phyloP scores from a whole-genome alignment of 805 yeast species.

The Candida takata region DNA sequence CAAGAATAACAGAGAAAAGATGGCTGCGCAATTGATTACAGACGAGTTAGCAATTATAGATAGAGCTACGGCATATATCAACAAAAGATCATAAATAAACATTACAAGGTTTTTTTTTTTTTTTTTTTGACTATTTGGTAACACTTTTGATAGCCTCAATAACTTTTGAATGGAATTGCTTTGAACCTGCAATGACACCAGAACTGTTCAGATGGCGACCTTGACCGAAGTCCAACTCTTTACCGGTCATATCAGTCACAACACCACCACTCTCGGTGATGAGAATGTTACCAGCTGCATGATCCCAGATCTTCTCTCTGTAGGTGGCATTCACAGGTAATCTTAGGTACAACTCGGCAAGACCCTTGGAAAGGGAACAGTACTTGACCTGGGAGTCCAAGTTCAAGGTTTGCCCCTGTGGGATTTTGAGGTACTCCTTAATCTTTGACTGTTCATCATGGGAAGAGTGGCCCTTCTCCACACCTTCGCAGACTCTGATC shows the following conservation, averaged over 20 bases:
- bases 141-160: slow-evolving; percentile 23
- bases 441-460: slow-evolving; percentile 79
- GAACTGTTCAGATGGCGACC: slow-evolving; percentile 77
- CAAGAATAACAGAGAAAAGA: slow-evolving; percentile 10
- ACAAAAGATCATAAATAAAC: slow-evolving; percentile 6
- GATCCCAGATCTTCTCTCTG: slow-evolving; percentile 97
- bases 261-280: slow-evolving; percentile 87
- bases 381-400: slow-evolving; percentile 96
- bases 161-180: slow-evolving; percentile 25
- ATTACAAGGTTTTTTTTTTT: background rate
- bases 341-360: slow-evolving; percentile 87
- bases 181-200: slow-evolving; percentile 84
- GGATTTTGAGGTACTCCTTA: slow-evolving; percentile 56
- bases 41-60: slow-evolving; percentile 15
- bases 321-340: slow-evolving; percentile 72
- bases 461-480: slow-evolving; percentile 91
- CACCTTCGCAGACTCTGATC: slow-evolving; percentile 82
- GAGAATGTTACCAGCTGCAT: slow-evolving; percentile 89
- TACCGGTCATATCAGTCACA: slow-evolving; percentile 81
- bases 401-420: slow-evolving; percentile 54
- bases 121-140: background rate
- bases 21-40: slow-evolving; percentile 14
- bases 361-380: slow-evolving; percentile 84
- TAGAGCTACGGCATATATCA: slow-evolving; percentile 8
- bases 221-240: slow-evolving; percentile 66